Base-by-base conservation (phyloP, 225 moss, liverwort and hornwort species). In the Physcomitrellopsis africana region DNA sequence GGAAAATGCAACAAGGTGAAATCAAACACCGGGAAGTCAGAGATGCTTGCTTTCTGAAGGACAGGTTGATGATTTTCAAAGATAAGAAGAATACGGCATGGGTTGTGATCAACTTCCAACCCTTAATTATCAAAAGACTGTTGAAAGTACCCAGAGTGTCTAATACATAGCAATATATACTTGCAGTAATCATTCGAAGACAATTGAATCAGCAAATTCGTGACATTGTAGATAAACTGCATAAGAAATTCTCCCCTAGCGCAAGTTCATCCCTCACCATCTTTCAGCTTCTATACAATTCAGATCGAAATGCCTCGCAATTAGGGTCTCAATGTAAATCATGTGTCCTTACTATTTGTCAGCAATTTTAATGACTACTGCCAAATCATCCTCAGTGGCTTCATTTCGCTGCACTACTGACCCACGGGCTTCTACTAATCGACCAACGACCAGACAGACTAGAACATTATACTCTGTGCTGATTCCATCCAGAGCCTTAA, bases 301-400 rank as follows among this genome's bases (percentile, higher is more conserved):
- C 66, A 7, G 51, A 70, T 52, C 19, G 12, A 63, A 55, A 67
- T 69, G 45, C 51, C 67, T 56, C 1, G 53, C 43, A 80, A 70
- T 74, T 77, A 80, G 80, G 84, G 83, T 80, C 76, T 79, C 70
- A 45, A 4, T 37, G 32, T 37, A 37, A 37, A 5, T 37, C 32
- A 2, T 37, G 32, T 37, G 7, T 7, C 32, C 12, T 49, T 49
- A 11, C 48, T 2, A 11, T 11, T 15, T 15, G 2, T 49, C 48
- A 49, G 48, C 48, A 49, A 49, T 49, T 49, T 5, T 3, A 3
- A 49, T 11, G 48, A 13, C 48, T 49, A 49, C 48, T 3, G 15
- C 12, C 48, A 49, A 15, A 49, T 49, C 48, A 49, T 37, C 32
- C 32, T 4, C 7, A 37, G 7, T 7, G 5, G 5, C 7, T 37